phyloP scores from a whole-genome alignment of 805 yeast genomes.

The Kluyveromyces aestuarii region DNA sequence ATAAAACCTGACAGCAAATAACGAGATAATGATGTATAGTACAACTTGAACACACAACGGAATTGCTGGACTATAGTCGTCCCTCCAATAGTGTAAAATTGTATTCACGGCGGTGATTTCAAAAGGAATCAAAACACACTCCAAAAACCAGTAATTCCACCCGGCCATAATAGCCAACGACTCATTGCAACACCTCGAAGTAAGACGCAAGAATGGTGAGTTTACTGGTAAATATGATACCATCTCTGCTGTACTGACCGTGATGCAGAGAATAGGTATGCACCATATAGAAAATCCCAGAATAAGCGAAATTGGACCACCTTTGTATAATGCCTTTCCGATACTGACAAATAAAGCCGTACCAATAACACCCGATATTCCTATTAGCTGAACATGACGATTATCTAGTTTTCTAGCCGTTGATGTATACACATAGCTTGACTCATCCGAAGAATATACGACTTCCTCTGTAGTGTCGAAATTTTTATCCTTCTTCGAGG shows the following conservation, averaged over 20 bases:
- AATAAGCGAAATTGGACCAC: slow-evolving; percentile 65
- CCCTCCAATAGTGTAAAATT: slow-evolving; percentile 73
- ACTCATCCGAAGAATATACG: not conserved
- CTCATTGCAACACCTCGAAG: slow-evolving; percentile 68
- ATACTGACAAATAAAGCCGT: slow-evolving; percentile 71
- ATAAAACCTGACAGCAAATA: slow-evolving; percentile 64
- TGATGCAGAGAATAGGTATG: slow-evolving; percentile 54
- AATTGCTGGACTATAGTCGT: slow-evolving; percentile 64
- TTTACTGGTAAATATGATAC: slow-evolving; percentile 66
- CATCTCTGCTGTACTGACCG: slow-evolving; percentile 70
- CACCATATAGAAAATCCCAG: slow-evolving; percentile 63
- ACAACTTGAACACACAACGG: slow-evolving; percentile 57
- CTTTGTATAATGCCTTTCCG: slow-evolving; percentile 51
- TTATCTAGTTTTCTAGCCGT: slow-evolving; percentile 46
- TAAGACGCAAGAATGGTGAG: slow-evolving; percentile 68
- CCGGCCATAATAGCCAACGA: slow-evolving; percentile 70
- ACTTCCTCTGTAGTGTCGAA: not conserved
- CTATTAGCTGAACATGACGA: slow-evolving; percentile 70
- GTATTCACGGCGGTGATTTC: slow-evolving; percentile 77
- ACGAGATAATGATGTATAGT: slow-evolving; percentile 52
- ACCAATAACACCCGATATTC: slow-evolving; percentile 78
- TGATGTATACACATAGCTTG: slow-evolving; percentile 7
- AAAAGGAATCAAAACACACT: slow-evolving; percentile 71
- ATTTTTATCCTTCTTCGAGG: not conserved
- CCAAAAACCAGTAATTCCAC: slow-evolving; percentile 71